Conservation (phyloP, 2,329 filamentous ascomycete genomes). For the Claviceps citrina region DNA sequence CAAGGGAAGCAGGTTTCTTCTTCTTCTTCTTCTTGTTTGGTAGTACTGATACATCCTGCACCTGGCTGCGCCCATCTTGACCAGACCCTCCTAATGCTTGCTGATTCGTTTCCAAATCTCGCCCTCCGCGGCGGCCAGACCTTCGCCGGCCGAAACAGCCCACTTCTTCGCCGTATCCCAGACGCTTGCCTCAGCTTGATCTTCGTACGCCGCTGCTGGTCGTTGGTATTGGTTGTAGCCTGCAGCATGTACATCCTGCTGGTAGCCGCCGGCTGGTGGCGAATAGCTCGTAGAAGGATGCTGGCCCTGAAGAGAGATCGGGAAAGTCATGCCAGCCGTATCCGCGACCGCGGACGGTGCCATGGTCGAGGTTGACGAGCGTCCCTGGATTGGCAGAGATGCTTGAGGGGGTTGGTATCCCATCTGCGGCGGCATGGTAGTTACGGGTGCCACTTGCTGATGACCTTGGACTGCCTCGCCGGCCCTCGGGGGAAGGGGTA, state of each 20-base stretch:
- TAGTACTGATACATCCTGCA: slow-evolving; percentile 1
- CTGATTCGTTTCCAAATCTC: slow-evolving; percentile 51
- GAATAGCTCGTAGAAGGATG: slow-evolving; percentile 18
- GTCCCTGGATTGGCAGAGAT: slow-evolving; percentile 26
- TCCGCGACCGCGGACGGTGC: slow-evolving; percentile 4
- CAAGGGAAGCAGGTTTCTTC: background rate
- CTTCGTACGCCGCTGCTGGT: slow-evolving; percentile 19
- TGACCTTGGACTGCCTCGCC: slow-evolving; percentile 27
- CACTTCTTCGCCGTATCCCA: slow-evolving; percentile 44
- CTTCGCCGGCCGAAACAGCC: slow-evolving; percentile 40
- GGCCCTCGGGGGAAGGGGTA: slow-evolving; percentile 37
- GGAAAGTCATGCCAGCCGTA: slow-evolving; percentile 9
- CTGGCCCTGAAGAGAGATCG: slow-evolving; percentile 13
- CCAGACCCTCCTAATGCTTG: slow-evolving; percentile 27
- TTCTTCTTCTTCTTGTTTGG: background rate
- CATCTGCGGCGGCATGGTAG: slow-evolving; percentile 31
- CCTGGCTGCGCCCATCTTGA: background rate
- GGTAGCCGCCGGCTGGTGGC: slow-evolving; percentile 37
- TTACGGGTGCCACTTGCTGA: slow-evolving; percentile 15
- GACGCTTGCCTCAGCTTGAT: slow-evolving; percentile 26
- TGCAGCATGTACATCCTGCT: slow-evolving; percentile 39
- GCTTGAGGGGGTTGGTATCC: slow-evolving; percentile 30
- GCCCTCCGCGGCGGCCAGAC: slow-evolving; percentile 40
- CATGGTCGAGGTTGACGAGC: slow-evolving; percentile 28
- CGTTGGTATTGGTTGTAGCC: slow-evolving; percentile 34